These are phyloP conservation scores for Oxyria digyna DNA, from an alignment of 148 eudicot species.

Conservation along the genomic window DNA sequence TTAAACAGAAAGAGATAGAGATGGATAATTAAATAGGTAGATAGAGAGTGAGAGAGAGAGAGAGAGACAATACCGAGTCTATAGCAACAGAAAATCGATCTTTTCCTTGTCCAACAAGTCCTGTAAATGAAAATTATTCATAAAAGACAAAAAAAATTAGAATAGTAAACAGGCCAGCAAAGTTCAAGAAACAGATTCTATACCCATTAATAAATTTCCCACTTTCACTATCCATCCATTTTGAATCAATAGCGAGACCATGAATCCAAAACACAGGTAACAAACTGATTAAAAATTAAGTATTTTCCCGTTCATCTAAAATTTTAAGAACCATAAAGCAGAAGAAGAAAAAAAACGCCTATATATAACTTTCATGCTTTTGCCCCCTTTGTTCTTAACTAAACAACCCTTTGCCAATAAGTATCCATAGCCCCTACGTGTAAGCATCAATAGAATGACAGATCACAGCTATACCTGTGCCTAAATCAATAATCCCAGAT, in stretches of 20 bases:
- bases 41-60: no score
- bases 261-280: background rate
- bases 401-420: no score
- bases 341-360: no score
- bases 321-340: no score
- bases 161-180: background rate
- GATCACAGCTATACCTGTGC: slow-evolving; percentile 42
- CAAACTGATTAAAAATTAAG: background rate
- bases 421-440: no score
- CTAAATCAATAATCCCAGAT: slow-evolving; percentile 35
- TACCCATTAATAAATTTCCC: background rate
- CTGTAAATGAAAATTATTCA: slow-evolving; percentile 22
- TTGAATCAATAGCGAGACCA: background rate
- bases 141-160: background rate
- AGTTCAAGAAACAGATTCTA: background rate
- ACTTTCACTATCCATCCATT: background rate
- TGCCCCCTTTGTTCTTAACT: background rate
- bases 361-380: no score
- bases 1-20: no score
- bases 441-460: background rate
- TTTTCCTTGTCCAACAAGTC: slow-evolving; percentile 49
- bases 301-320: no score
- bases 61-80: slow-evolving; percentile 57
- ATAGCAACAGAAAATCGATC: slow-evolving; percentile 59
- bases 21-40: no score